Base-by-base conservation (phyloP, 73 alveolate species). In the Durusdinium trenchii region DNA sequence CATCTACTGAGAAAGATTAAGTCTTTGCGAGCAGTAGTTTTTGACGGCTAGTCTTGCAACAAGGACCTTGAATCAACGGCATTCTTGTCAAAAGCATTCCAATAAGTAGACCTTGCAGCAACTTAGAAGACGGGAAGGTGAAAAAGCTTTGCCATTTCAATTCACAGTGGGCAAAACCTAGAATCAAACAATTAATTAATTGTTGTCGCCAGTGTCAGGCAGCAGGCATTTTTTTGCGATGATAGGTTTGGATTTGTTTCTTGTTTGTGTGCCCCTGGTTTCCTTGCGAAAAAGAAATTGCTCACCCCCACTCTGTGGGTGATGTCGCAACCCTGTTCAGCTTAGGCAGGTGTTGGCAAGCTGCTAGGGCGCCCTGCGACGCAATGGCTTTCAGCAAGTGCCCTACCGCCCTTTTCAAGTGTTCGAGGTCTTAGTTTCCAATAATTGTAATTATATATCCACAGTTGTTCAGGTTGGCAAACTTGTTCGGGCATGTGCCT, bases 341-440 rank as follows among this genome's bases (percentile, higher is more conserved):
- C 30, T 9, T 40, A 90, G 96, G 96, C 7, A 67, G 96, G 54
- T 90, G 79, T 75, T 90, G 96, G 96, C 96, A 90, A 75, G n/a
- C 50, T 32, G 20, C 86, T 12, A 86, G 96, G 43, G 45, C 61
- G 14, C 79, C 71, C 16, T 57, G 38, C 14, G 86, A 62, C 46
- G 96, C 86, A 20, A 90, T 90, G 96, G 86, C 96, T 51, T 90
- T 90, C 71, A 46, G 86, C 86, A 42, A 90, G 96, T 90, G 96
- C 85, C 94, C 57, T 75, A n/a, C 52, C 48, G 32, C 52, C 23
- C 71, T 18, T 57, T 18, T 57, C 14, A 26, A 57, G 35, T 57
- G 14, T 26, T 57, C 26, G 71, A 26, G 71, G 26, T 57, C 14
- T 26, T 26, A n/a, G 5, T n/a, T n/a, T 42, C 20, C 47, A 30